Evolutionary conservation across 768 basidiomycete genomes (phyloP), one percentile per base, ranked within the genome.

Genomic region (Leccinum disarticulatum): DNA sequence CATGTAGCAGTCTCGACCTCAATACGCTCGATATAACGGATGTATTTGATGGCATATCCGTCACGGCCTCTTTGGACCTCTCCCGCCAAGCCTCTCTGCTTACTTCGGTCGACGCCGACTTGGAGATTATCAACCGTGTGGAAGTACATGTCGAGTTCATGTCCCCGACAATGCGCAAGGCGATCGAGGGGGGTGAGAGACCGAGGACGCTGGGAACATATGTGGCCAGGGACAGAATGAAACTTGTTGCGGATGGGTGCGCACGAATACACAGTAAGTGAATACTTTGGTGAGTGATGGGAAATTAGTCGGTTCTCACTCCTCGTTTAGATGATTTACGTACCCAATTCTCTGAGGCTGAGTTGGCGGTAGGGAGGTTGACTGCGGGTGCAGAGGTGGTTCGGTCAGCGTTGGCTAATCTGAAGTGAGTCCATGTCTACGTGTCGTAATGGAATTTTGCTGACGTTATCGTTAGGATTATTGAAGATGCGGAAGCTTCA

Each of bases 151-250:
- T 80, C 55, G 90, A 92, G 58, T 93, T 93, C 63, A 76, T 92
- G 73, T 90, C 88, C 15, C 76, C 81, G 7, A 76, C 83, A 2
- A 83, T 86, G 54, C 79, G 88, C 36, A 86, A 80, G 64, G 85
- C 87, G 3, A 88, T 91, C 48, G 88, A 91, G 59, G 78, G 81
- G 0, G 91, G 90, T 3, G 86, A 86, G 57, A 81, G 77, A 56
- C 81, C 81, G 14, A 79, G 91, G 49, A 88, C 87, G 11, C 72
- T 94, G 43, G 90, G 87, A 11, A 90, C 91, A 69, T 94, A 93
- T 71, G 90, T 94, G 27, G 87, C 87, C 15, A 81, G 79, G 63
- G 82, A 78, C 53, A 91, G 87, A 76, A 94, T 94, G 91, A 81
- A 79, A 65, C 83, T 89, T 68, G 91, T 94, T 1, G 88, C 85